Conservation (phyloP, 345 rosid genomes). For the Eucalyptus rudis region DNA sequence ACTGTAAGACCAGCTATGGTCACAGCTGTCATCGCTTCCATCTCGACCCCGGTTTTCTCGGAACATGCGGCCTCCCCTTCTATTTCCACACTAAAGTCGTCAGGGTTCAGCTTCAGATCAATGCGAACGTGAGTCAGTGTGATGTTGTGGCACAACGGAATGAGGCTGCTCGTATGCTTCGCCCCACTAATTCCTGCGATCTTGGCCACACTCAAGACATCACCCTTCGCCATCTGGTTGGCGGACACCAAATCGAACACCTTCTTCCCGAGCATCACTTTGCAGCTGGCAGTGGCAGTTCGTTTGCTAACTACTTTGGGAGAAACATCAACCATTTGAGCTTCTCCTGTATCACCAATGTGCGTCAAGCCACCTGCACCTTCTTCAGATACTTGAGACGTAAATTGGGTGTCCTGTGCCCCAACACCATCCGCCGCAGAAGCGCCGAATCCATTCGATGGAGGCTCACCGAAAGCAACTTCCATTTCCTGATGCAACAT, state of each 20-base stretch:
- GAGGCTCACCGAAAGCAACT: conserved; percentile 63
- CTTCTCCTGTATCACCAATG: conserved; percentile 51
- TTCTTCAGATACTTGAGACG: neutral
- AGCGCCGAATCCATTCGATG: conserved; percentile 27
- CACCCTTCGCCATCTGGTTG: conserved; percentile 86
- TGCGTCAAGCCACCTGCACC: conserved; percentile 37
- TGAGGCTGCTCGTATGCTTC: conserved; percentile 73
- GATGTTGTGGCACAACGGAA: conserved; percentile 87
- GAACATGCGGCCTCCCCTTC: conserved; percentile 76
- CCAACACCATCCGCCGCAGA: conserved; percentile 4
- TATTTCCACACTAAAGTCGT: conserved; percentile 53
- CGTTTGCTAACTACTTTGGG: conserved; percentile 51
- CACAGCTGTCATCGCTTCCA: conserved; percentile 91
- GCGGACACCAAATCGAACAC: conserved; percentile 76
- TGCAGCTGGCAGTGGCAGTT: conserved; percentile 70
- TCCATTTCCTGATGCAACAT: conserved; percentile 63
- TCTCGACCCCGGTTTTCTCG: conserved; percentile 87
- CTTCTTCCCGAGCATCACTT: conserved; percentile 53
- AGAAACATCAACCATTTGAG: conserved; percentile 94
- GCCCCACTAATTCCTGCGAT: conserved; percentile 89
- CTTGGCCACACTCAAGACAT: conserved; percentile 86
- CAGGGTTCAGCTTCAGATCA: conserved; percentile 48
- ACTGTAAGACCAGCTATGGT: conserved; percentile 79
- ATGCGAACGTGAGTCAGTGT: conserved; percentile 50
- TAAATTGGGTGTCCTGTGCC: conserved; percentile 6